Evolutionary conservation across 495 filamentous ascomycete genomes (phyloP).

Genomic region (Melanomma pulvis-pyrius): DNA sequence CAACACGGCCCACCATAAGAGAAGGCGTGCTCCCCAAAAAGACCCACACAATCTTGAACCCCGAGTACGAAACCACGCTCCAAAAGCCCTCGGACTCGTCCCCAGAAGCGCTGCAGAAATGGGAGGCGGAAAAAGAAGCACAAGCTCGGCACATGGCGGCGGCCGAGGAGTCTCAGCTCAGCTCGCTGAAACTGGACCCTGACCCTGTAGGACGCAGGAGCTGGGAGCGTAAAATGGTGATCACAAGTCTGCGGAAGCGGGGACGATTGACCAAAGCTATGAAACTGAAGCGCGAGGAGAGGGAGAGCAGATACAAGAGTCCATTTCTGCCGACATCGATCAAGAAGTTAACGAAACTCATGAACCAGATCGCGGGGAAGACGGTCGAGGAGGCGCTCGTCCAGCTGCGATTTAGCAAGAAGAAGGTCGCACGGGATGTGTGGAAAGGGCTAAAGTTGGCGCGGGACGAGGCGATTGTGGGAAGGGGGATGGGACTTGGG

Average conservation of each 20-base stretch:
- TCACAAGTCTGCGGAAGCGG: constrained; percentile 66
- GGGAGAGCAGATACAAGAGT: constrained; percentile 64
- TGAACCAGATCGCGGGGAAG: constrained; percentile 88
- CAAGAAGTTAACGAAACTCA: constrained; percentile 85
- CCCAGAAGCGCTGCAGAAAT: neutral
- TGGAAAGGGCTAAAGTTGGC: constrained; percentile 74
- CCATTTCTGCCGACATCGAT: constrained; percentile 73
- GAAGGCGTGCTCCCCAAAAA: neutral
- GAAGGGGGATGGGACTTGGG: constrained; percentile 83
- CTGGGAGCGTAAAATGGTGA: constrained; percentile 83
- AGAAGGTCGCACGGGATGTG: constrained; percentile 86
- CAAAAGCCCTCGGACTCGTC: neutral
- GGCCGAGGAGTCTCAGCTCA: neutral
- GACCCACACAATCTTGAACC: neutral
- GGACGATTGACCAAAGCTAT: constrained; percentile 67
- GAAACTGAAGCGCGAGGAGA: constrained; percentile 72
- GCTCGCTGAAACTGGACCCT: constrained; percentile 62
- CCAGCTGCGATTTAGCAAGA: constrained; percentile 95
- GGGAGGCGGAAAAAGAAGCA: neutral
- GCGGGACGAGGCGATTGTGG: constrained; percentile 73
- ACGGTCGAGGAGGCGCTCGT: constrained; percentile 85
- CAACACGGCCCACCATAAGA: neutral
- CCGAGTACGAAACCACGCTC: neutral
- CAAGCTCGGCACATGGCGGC: neutral
- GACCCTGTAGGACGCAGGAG: constrained; percentile 63